Percentiles rank a stretch among this genome's conserved stretches.
Conservation (phyloP, 1,139 yeast species). For the Scheffersomyces illinoinensis region DNA sequence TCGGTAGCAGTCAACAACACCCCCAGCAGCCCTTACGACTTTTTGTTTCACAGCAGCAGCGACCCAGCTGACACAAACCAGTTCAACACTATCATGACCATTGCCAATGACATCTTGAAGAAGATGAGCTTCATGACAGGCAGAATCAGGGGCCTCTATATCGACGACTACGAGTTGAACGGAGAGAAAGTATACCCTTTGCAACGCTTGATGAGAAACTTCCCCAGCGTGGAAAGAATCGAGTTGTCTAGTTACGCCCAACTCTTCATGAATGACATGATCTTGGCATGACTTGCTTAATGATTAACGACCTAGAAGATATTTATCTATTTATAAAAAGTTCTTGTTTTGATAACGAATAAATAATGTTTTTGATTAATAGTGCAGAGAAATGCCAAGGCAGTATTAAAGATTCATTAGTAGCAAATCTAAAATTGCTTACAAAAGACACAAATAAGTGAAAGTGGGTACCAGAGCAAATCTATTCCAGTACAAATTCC, state of each 20-base stretch:
- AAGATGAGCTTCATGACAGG: conserved; percentile 36
- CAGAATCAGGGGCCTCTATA: conserved; percentile 32
- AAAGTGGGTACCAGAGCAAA: too few relatives aligned
- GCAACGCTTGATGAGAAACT: conserved; percentile 31
- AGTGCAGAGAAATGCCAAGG: background rate
- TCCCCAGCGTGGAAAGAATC: conserved; percentile 35
- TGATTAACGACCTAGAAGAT: background rate
- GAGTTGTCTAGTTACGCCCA: conserved; percentile 27
- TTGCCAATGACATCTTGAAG: conserved; percentile 39
- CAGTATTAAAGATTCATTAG: background rate
- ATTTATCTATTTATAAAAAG: background rate
- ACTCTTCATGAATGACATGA: conserved; percentile 15
- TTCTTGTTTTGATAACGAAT: conserved; percentile 1
- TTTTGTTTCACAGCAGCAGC: background rate
- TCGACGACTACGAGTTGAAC: conserved; percentile 33
- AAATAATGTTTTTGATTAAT: background rate
- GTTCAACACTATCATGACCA: conserved; percentile 32
- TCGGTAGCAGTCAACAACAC: conserved; percentile 16
- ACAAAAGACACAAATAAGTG: too few relatives aligned
- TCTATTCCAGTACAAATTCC: background rate
- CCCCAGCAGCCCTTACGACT: background rate
- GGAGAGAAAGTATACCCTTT: conserved; percentile 38
- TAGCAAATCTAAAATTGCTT: too few relatives aligned
- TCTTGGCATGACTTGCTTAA: conserved; percentile 2
- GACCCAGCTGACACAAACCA: conserved; percentile 4